Evolutionary conservation across 805 yeast species (phyloP), one percentile per base, ranked within the genome.

Genomic region (Candida multigemmis): DNA sequence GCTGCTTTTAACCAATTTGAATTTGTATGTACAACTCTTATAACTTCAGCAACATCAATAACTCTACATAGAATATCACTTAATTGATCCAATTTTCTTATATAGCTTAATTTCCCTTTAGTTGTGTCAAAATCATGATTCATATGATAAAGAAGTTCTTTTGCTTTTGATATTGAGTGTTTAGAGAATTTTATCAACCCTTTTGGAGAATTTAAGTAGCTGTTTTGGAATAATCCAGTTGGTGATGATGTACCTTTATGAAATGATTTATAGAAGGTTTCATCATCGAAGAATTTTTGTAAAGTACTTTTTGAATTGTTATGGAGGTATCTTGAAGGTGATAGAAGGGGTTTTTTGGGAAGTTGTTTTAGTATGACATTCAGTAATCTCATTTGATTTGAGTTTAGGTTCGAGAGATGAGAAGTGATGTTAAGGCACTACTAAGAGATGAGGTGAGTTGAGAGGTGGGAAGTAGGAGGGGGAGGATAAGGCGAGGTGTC

Each of bases 31-130:
- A 79, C 76, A 14, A 85, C 86, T 24, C 97, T 61, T 16, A 91
- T 74, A 55, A 89, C 89, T 41, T 87, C 97, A 19, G 95, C 89
- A 26, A 89, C 68, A 52, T 91, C 98, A 21, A 91, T 87, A 5
- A 85, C 96, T 31, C 94, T 71, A 48, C 98, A 91, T 16, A 91
- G 54, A 16, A 80, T 71, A 46, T 91, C 97, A 43, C 94, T 81
- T 21, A 91, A 56, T 38, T 85, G 73, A 47, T 91, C 98, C 36
- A 91, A 58, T 27, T 75, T 73, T 22, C 71, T 42, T 28, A 89
- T 69, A 28, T 73, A 83, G 4, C 60, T 50, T 13, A 56, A 34
- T 23, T 42, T 39, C 3, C 64, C 82, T 7, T 59, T 56, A 13
- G 60, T 56, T 5, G 42, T 44, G 7, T 38, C 30, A 11, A 46